Evolutionary conservation across 176 grass and related monocot genomes (phyloP), one percentile per base, ranked within the genome.

Genomic region (Elymus sibiricus): DNA sequence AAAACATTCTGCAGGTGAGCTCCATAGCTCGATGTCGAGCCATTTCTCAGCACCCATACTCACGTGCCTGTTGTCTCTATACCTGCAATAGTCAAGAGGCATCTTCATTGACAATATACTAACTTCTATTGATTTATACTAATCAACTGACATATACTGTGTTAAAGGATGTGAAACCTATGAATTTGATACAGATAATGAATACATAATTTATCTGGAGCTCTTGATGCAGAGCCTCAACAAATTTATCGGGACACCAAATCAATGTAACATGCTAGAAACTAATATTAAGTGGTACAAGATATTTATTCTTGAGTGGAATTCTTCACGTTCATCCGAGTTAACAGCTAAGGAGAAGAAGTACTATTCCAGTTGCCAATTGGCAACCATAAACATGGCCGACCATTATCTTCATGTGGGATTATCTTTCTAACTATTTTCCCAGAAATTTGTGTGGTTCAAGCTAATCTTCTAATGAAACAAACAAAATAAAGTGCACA

Each of bases 11-110:
- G 92, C 63, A 39, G 93, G 86, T 25, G 96, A 88, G 65, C 91
- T 89, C 96, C 96, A 98, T 66, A 98, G 79, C 88, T 98, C 96
- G 82, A 98, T 98, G 83, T 98, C 93, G 40, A 98, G 83, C 96
- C 96, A 98, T 86, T 98, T 98, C 79, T 95, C 96, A 72, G 96
- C 93, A 92, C 96, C 96, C 96, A 95, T 98, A 78, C 96, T 98
- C 74, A 98, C 96, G 87, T 98, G 96, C 74, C 96, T 88, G 78
- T 98, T 98, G 72, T 98, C 96, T 80, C 90, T 89, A 91, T 98
- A 98, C 88, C 96, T 95, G 83, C 42, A 90, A 74, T 76, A 74
- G 46, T 78, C 60, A 83, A 87, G 76, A 40, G 5, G 21, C 5
- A 74, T 74, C 46, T 55, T 67, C 16, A 64, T 43, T 11, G 16